A percentile compares a stretch with the other conserved stretches of the same genome.
Evolutionary conservation across 2,329 filamentous ascomycete species (phyloP).

Genomic region (Talaromyces sp.): DNA sequence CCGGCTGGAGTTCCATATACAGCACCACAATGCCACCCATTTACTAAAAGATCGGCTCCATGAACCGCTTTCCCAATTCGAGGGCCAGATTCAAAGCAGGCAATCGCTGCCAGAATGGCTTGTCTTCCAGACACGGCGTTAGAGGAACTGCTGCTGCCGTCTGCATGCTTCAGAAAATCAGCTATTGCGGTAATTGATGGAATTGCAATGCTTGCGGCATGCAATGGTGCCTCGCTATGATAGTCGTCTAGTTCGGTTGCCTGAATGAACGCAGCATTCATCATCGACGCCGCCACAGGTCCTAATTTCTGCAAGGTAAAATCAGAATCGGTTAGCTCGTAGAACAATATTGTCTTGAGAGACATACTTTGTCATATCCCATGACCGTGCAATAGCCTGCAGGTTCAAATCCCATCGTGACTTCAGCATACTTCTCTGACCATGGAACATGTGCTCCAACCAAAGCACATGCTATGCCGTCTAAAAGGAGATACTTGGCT

Average conservation of each 20-base stretch:
- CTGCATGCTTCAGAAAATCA: neutral
- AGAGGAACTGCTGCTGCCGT: neutral
- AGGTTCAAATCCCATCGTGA: conserved; percentile 20
- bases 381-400: conserved; percentile 20
- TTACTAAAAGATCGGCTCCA: neutral
- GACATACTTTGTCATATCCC: conserved; percentile 17
- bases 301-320: neutral
- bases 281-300: neutral
- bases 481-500: conserved; percentile 45
- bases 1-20: conserved; percentile 40
- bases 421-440: conserved; percentile 9
- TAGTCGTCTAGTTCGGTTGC: neutral
- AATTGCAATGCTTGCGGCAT: neutral
- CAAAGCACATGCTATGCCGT: conserved; percentile 41
- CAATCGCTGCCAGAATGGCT: neutral
- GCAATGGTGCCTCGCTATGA: neutral
- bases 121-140: neutral
- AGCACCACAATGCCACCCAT: conserved; percentile 35
- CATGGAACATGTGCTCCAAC: conserved; percentile 12
- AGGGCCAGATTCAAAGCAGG: neutral
- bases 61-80: neutral
- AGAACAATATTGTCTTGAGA: neutral
- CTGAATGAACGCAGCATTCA: neutral
- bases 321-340: neutral
- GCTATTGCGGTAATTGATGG: neutral